Base-by-base conservation (phyloP, 371 early-diverging fungal species). In the Mortierella polycephala region DNA sequence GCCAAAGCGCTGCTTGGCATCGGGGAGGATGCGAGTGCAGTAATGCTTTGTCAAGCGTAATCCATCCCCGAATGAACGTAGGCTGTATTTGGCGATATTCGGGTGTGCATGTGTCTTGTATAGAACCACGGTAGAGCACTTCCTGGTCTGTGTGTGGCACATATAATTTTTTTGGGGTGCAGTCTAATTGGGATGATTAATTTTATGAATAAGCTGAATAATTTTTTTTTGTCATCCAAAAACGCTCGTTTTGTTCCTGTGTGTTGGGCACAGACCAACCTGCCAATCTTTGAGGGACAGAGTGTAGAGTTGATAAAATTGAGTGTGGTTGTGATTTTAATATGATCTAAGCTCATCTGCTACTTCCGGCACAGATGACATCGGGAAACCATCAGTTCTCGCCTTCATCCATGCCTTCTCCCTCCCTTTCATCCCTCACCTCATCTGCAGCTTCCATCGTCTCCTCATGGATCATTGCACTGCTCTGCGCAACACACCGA, bases 351-450 rank as follows among this genome's bases (percentile, higher is more conserved):
- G 30, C 30, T 30, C 30, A 30, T 30, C 30, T 30, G 30, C 30
- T 30, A 30, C 30, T 30, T 2, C 30, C 30, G 30, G 30, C 30
- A 30, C 30, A 30, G 30, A 30, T 30, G 30, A 30, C 4, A 30
- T 30, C 30, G 30, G 30, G 30, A 30, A n/a, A 40, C 39, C 49
- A 9, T 64, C 46, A 74, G 20, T 63, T 74, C 23, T 63, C 47
- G 20, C 37, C 59, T 16, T 69, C 69, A 55, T 63, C 75, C 65
- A 69, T 75, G 44, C 41, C 50, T 5, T 54, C 52, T n/a, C n/a
- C n/a, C n/a, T n/a, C n/a, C n/a, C n/a, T n/a, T n/a, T n/a, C n/a
- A n/a, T n/a, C n/a, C 30, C 30, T 4, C 30, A 30, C 30, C 30
- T 30, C 54, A 20, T 59, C 51, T 7, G 58, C 39, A 16, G 59